phyloP scores from a whole-genome alignment of 257 asterid species.

The Ophiorrhiza pumila region DNA sequence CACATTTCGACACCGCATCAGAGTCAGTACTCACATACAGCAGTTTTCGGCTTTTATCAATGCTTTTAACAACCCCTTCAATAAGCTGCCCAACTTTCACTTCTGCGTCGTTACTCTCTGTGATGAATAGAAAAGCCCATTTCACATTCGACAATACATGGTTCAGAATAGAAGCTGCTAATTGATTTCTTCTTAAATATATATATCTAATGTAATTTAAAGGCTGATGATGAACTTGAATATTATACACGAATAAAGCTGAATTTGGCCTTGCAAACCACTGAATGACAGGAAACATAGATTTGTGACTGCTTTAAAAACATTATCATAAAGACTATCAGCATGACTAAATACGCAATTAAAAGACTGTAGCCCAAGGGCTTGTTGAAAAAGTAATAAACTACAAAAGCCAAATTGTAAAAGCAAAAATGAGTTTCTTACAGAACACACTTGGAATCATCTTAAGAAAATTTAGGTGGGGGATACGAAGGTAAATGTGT shows the following conservation, averaged over 20 bases:
- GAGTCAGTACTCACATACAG: constrained; percentile 73
- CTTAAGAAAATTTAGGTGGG: background rate
- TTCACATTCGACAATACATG: background rate
- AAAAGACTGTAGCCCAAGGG: background rate
- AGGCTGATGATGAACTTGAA: background rate
- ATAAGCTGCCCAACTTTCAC: constrained; percentile 58
- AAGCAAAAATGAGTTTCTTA: background rate
- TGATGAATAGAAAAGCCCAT: constrained; percentile 10
- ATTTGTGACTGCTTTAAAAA: background rate
- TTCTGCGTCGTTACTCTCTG: constrained; percentile 44
- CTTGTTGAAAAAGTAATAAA: background rate
- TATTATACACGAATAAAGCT: background rate
- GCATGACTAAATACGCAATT: background rate
- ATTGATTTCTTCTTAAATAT: background rate
- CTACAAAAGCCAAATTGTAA: background rate
- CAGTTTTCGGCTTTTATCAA: constrained; percentile 71
- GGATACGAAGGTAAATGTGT: background rate
- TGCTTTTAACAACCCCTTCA: constrained; percentile 76
- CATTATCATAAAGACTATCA: background rate
- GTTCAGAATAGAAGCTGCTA: background rate
- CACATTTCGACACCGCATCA: constrained; percentile 58
- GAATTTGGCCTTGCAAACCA: background rate
- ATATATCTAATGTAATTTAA: background rate
- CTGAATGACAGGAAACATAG: no score
- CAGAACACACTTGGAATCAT: background rate